Evolutionary conservation across 164 flowering plant species (phyloP), one percentile per base, ranked within the genome.

Genomic region (Nelumbo lutea): DNA sequence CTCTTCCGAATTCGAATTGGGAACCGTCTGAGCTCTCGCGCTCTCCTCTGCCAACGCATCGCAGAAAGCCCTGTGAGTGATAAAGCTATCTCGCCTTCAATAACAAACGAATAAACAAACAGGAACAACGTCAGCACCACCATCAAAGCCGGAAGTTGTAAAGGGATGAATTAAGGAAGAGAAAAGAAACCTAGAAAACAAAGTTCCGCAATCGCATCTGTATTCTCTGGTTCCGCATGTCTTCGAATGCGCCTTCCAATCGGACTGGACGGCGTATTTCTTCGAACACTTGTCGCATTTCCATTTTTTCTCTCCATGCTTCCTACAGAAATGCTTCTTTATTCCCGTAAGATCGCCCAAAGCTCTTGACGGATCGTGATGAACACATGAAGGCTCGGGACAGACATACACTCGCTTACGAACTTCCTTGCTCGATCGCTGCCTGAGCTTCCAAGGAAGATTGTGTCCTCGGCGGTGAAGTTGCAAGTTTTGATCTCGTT

Each of bases 231-330:
- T 83, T 15, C 98, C 98, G 59, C 98, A 92, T 8, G 89, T 86
- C 72, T 90, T 92, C 86, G 80, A 76, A 73, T 93, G 98, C 4
- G 98, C 98, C 66, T 92, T 92, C 93, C 98, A 92, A 71, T 92
- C 98, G 57, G 98, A 90, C 55, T 81, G 89, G 0, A 92, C 98
- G 2, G 98, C 98, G 75, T 92, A 92, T 48, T 82, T 87, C 84
- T 92, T 92, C 8, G 91, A 79, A 78, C 98, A 92, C 70, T 88
- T 78, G 67, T 92, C 94, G 77, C 97, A 92, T 81, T 92, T 90
- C 83, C 82, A 90, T 73, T 88, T 90, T 90, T 92, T 92, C 86
- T 90, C 98, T 14, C 98, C 96, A 64, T 92, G 97, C 69, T 92
- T 92, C 62, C 97, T 53, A 64, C 86, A 83, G 68, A 82, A 91